Base-by-base conservation (phyloP, 140 eudicot species). In the Cichorium intybus region DNA sequence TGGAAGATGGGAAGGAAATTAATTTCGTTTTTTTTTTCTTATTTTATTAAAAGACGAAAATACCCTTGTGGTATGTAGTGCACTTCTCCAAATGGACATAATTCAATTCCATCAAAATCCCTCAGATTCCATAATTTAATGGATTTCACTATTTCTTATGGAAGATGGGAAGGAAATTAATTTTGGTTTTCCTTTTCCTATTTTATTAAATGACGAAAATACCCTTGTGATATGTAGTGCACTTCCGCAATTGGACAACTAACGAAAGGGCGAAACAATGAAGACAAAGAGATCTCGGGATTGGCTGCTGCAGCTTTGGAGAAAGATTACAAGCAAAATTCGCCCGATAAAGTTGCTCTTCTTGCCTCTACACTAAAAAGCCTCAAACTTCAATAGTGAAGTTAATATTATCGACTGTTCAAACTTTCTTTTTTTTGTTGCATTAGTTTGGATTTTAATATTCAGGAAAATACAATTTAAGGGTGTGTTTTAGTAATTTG, bases 211-310 rank as follows among this genome's bases (percentile, higher is more conserved):
- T 27, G 31, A 27, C 31, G 5, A 27, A 27, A 27, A 43, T 43
- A 15, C 49, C 49, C 49, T 29, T 66, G 45, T 66, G 1, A 8
- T 15, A 18, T 76, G 26, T 68, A 93, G 99, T 88, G 99, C 70
- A 52, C 87, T 10, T 77, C 77, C 65, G 99, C 93, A 11, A 80
- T 88, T 4, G 79, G 72, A 14, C 99, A 85, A 60, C 69, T 88
- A 76, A 72, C 85, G 0, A 93, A 83, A 76, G 95, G 97, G 45
- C 85, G 87, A 73, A 93, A 85, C 90, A 88, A 79, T 63, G 98
- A 92, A 68, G 98, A 88, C 60, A 88, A 87, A 60, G 96, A 92
- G 43, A 81, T 71, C 37, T 71, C 83, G 4, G 79, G 77, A 69
- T 75, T 88, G 39, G 85, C 95, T 3, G 93, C 83, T 2, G 57